phyloP scores from a whole-genome alignment of 1,139 yeast species.

The Diutina neorugosa region DNA sequence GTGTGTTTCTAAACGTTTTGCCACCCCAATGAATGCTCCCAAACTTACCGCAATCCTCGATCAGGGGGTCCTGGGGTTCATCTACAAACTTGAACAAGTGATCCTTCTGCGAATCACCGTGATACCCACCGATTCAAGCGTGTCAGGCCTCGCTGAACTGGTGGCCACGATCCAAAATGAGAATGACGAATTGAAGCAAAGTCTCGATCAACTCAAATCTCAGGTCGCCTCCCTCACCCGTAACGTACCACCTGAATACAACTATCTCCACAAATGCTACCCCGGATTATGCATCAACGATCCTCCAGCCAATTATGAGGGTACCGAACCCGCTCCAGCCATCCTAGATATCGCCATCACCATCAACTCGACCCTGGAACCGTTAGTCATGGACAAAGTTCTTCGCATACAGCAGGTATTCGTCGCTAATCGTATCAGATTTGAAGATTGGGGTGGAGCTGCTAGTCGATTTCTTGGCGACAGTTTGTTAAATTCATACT shows the following conservation, averaged over 20 bases:
- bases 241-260: background rate
- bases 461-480: background rate
- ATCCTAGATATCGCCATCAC: background rate
- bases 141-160: background rate
- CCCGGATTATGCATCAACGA: background rate
- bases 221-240: background rate
- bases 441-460: background rate
- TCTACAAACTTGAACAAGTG: background rate
- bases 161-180: background rate
- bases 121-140: background rate
- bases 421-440: background rate
- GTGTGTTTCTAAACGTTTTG: background rate
- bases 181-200: background rate
- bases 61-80: background rate
- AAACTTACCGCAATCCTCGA: background rate
- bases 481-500: background rate
- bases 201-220: background rate
- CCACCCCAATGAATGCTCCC: background rate
- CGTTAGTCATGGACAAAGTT: background rate
- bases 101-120: background rate
- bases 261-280: background rate
- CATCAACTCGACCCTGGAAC: background rate
- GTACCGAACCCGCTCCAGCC: background rate
- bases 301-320: background rate
- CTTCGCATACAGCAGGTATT: background rate